A percentile compares a stretch with the other conserved stretches of the same genome.
phyloP scores from a whole-genome alignment of 1,139 yeast genomes.

The Blastobotrys capitulatus region DNA sequence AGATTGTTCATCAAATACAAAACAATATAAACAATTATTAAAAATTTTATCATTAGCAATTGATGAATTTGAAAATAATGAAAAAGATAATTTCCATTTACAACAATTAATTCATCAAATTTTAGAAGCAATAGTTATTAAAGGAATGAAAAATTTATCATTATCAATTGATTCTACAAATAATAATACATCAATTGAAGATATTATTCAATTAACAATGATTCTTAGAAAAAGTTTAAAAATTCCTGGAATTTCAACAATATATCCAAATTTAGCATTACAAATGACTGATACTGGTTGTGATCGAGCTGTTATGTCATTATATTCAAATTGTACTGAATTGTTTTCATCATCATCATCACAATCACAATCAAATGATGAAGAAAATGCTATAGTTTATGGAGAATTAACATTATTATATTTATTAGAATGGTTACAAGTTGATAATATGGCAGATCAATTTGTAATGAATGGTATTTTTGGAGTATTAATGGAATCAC shows the following conservation, averaged over 20 bases:
- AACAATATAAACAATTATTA: constrained; percentile 23
- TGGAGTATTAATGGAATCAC: constrained; percentile 66
- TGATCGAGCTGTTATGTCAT: constrained; percentile 54
- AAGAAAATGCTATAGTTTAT: constrained; percentile 49
- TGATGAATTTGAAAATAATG: constrained; percentile 16
- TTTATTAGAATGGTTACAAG: constrained; percentile 60
- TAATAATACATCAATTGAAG: constrained; percentile 47
- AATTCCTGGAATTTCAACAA: constrained; percentile 46
- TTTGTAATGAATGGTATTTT: constrained; percentile 62
- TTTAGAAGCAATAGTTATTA: constrained; percentile 28
- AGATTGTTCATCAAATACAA: constrained; percentile 12
- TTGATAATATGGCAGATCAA: constrained; percentile 60
- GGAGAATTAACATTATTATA: constrained; percentile 71
- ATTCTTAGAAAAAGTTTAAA: constrained; percentile 53
- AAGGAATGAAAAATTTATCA: constrained; percentile 28
- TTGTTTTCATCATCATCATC: too few relatives aligned
- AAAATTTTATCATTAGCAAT: constrained; percentile 26
- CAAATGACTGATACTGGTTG: constrained; percentile 56
- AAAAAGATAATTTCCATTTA: constrained; percentile 15
- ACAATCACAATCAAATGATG: constrained; percentile 45
- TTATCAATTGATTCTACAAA: constrained; percentile 18
- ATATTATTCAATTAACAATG: constrained; percentile 57
- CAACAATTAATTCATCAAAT: constrained; percentile 25
- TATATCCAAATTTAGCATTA: constrained; percentile 48
- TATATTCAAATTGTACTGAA: constrained; percentile 64